phyloP scores from a whole-genome alignment of 139 green algal genomes.

The Auxenochlorella pyrenoidosa region DNA sequence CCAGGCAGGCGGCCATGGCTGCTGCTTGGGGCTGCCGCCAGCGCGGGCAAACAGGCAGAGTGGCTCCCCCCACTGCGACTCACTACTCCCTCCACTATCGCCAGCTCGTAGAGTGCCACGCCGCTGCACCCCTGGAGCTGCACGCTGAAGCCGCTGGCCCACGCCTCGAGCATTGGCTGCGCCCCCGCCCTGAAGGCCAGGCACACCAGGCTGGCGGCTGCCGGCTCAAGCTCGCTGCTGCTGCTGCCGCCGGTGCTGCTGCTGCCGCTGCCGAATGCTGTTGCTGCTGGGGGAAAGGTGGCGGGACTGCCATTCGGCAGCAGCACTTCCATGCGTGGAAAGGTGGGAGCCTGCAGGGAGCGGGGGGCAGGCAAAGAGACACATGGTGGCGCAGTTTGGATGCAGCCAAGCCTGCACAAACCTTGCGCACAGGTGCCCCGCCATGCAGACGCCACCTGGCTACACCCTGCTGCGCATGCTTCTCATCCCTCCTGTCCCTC shows the following conservation, averaged over 20 bases:
- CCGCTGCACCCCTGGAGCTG: background rate
- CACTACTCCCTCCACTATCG: conserved; percentile 58
- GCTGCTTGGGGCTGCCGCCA: background rate
- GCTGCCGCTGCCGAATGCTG: background rate
- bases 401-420: too few species aligned
- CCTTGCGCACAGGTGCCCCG: too few species aligned
- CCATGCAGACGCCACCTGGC: too few species aligned
- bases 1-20: background rate
- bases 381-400: background rate
- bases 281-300: background rate
- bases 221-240: background rate
- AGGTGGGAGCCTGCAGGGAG: conserved; percentile 23
- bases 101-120: conserved; percentile 43
- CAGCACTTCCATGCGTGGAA: conserved; percentile 30
- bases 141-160: conserved; percentile 39
- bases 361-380: background rate
- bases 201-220: conserved; percentile 45
- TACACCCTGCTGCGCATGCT: background rate
- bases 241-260: background rate
- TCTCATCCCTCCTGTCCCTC: too few species aligned
- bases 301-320: background rate
- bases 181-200: conserved; percentile 59
- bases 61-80: background rate
- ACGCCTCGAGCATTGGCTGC: conserved; percentile 57
- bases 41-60: background rate